Conservation (phyloP, 306 rosid genomes). For the Quercus wislizeni region DNA sequence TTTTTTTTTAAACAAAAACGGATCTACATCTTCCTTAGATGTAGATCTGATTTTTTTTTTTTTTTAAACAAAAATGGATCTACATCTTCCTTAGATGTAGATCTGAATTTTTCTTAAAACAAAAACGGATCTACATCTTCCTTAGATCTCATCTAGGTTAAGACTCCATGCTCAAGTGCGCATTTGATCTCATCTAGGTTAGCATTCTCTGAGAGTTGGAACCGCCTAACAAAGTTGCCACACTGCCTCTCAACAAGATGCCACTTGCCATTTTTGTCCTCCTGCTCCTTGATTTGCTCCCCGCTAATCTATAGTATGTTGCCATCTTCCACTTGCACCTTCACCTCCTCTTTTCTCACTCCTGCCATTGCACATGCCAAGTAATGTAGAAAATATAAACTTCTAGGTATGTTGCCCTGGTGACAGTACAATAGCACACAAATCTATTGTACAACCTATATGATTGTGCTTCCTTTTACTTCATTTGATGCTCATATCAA, state of each 20-base stretch:
- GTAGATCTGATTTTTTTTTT: no score
- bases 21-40: no score
- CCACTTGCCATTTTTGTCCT: slow-evolving; percentile 28
- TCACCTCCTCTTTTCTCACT: slow-evolving; percentile 38
- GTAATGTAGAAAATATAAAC: slow-evolving; percentile 24
- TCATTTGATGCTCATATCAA: neutral
- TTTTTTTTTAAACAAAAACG: no score
- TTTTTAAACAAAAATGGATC: no score
- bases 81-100: no score
- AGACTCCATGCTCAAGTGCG: slow-evolving; percentile 22
- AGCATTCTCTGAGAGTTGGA: slow-evolving; percentile 30
- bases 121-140: no score
- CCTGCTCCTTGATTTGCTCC: slow-evolving; percentile 33
- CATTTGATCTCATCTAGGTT: slow-evolving; percentile 19
- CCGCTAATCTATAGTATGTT: slow-evolving; percentile 39
- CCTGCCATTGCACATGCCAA: slow-evolving; percentile 15
- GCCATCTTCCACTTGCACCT: slow-evolving; percentile 37
- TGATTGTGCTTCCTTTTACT: slow-evolving; percentile 24
- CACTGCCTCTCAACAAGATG: slow-evolving; percentile 31
- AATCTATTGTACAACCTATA: slow-evolving; percentile 39
- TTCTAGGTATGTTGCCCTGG: slow-evolving; percentile 21
- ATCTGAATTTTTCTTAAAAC: no score
- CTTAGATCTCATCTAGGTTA: neutral
- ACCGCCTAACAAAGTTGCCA: slow-evolving; percentile 29
- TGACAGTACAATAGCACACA: slow-evolving; percentile 35